Percentiles rank a stretch among this genome's conserved stretches.
Conservation (phyloP, 345 rosid species). For the Murraya paniculata region DNA sequence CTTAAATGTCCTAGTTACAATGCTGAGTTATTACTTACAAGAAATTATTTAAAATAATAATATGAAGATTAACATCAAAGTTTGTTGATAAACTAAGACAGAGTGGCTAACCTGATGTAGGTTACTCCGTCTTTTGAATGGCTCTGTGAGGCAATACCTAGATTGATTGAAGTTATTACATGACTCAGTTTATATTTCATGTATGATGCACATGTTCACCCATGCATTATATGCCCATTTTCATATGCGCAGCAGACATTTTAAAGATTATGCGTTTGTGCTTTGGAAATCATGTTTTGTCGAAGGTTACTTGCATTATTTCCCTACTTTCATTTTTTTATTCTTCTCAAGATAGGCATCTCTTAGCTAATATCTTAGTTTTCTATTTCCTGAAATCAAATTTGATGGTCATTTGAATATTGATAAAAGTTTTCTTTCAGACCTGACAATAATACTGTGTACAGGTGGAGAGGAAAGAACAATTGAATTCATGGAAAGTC, state of each 20-base stretch:
- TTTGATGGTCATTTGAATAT: constrained; percentile 6
- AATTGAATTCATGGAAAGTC: constrained; percentile 90
- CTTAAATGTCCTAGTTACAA: background rate
- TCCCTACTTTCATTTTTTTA: background rate
- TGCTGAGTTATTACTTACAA: background rate
- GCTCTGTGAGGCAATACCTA: background rate
- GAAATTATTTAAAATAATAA: background rate
- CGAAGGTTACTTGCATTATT: background rate
- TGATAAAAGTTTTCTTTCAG: background rate
- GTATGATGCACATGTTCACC: background rate
- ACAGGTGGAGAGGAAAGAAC: constrained; percentile 94
- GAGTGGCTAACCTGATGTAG: background rate
- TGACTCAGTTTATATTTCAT: background rate
- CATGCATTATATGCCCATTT: background rate
- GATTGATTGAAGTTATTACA: background rate
- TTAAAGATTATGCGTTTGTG: background rate
- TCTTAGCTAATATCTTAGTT: background rate
- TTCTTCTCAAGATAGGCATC: background rate
- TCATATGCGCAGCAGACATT: background rate
- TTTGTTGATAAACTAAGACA: background rate
- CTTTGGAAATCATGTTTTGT: background rate
- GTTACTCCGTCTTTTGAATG: background rate
- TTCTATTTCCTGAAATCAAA: constrained; percentile 6
- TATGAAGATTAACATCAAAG: background rate
- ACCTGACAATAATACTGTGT: constrained; percentile 18